Base-by-base conservation (phyloP, 306 rosid species). In the Inga leiocalycina region DNA sequence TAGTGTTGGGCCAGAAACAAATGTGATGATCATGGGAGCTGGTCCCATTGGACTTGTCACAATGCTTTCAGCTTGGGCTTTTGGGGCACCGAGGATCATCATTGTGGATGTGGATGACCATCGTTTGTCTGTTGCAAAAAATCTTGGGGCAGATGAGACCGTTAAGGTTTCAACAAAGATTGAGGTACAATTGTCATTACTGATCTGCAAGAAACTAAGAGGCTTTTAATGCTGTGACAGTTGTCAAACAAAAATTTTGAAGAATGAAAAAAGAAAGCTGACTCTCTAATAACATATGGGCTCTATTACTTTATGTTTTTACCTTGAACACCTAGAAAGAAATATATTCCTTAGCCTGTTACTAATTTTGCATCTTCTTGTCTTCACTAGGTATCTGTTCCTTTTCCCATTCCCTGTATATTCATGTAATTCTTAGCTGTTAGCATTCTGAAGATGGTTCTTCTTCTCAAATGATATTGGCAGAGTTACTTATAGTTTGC, bases 1-100 rank as follows among this genome's bases (percentile, higher is more conserved):
- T 48, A 84, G 86, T 79, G 84, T 93, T 65, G 95, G 98, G 64
- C 98, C 98, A 3, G 98, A 93, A 75, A 93, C 91, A 37, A 93
- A 89, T 83, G 93, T 95, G 57, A 71, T 95, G 95, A 72, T 92
- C 82, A 89, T 95, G 93, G 97, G 94, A 85, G 97, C 98, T 17
- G 98, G 98, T 83, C 98, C 98, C 5, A 95, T 95, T 48, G 97
- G 98, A 79, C 97, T 95, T 27, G 97, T 95, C 74, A 87, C 97
- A 34, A 49, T 93, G 94, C 93, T 93, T 57, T 90, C 98, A 56
- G 98, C 97, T 65, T 97, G 89, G 0, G 98, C 98, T 67, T 93
- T 93, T 64, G 94, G 98, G 9, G 93, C 93, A 45, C 94, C 97
- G 6, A 87, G 80, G 87, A 88, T 93, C 57, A 83, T 91, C 78